Conservation (phyloP, 495 filamentous ascomycete genomes). For the Aspergillus affinis region DNA sequence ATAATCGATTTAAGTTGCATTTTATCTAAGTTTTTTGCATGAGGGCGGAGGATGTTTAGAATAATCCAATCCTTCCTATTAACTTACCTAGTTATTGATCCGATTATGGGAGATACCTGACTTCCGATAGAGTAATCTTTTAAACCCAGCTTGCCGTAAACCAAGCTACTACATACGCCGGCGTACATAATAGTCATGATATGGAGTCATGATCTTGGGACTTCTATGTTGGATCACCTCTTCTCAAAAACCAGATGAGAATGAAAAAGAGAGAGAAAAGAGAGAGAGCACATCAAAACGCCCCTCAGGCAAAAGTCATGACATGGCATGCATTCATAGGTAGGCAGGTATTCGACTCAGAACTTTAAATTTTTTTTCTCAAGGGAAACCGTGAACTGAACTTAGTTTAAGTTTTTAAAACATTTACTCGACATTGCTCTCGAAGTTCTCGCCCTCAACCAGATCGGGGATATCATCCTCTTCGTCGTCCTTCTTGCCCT, state of each 20-base stretch:
- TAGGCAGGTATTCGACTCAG: not conserved
- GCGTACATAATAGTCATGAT: no score
- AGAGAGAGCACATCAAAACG: not conserved
- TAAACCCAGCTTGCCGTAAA: no score
- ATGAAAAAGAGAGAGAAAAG: not conserved
- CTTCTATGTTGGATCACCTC: no score
- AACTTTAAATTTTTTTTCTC: constrained; percentile 10
- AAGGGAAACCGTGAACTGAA: constrained; percentile 7
- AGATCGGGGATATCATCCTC: constrained; percentile 94
- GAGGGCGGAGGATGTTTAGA: no score
- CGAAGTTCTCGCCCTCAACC: constrained; percentile 94
- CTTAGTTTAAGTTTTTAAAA: constrained; percentile 1
- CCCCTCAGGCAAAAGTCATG: no score
- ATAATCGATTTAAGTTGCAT: not conserved
- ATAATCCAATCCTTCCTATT: no score
- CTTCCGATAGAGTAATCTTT: no score
- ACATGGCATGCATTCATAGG: not conserved
- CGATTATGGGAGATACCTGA: no score
- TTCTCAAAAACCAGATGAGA: not conserved
- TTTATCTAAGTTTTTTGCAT: not conserved
- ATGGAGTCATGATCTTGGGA: no score
- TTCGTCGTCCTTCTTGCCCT: constrained; percentile 68
- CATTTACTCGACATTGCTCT: constrained; percentile 87
- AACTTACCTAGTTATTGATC: no score
- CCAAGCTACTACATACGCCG: no score